Evolutionary conservation across 257 asterid species (phyloP).

Genomic region (Ilex aquifolium): DNA sequence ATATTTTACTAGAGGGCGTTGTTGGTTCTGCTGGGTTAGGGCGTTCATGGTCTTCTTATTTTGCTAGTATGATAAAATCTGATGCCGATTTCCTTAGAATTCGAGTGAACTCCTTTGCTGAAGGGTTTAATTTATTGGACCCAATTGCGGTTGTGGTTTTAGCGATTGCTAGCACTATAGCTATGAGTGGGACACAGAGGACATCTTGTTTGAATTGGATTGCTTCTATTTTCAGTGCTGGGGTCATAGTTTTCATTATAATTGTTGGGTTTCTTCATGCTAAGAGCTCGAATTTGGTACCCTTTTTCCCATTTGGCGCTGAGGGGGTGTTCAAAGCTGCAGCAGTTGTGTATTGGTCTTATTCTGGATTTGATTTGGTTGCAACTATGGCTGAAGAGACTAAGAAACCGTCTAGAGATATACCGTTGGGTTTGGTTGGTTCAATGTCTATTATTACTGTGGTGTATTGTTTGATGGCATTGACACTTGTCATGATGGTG

Average conservation of each 20-base stretch:
- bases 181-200: conserved; percentile 65
- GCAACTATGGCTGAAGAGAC: conserved; percentile 98
- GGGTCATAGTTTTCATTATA: conserved; percentile 63
- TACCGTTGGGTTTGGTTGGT: conserved; percentile 77
- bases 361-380: conserved; percentile 91
- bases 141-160: conserved; percentile 69
- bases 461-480: conserved; percentile 76
- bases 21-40: conserved; percentile 98
- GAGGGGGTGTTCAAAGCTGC: conserved; percentile 77
- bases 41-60: conserved; percentile 86
- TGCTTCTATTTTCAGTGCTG: conserved; percentile 48
- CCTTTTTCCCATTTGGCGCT: conserved; percentile 71
- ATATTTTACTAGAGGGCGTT: conserved; percentile 70
- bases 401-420: conserved; percentile 75
- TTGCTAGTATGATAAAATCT: conserved; percentile 51
- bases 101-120: conserved; percentile 47
- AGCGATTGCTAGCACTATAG: conserved; percentile 53
- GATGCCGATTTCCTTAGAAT: conserved; percentile 62
- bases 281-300: conserved; percentile 48
- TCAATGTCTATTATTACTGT: conserved; percentile 82
- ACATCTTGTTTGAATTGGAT: conserved; percentile 65
- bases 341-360: conserved; percentile 92
- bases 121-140: conserved; percentile 80
- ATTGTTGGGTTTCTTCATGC: conserved; percentile 69
- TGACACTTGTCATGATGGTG: conserved; percentile 67